These are phyloP conservation scores for Nakaseomyces sp. DNA, from an alignment of 1,139 yeast species.

Conservation along the genomic window DNA sequence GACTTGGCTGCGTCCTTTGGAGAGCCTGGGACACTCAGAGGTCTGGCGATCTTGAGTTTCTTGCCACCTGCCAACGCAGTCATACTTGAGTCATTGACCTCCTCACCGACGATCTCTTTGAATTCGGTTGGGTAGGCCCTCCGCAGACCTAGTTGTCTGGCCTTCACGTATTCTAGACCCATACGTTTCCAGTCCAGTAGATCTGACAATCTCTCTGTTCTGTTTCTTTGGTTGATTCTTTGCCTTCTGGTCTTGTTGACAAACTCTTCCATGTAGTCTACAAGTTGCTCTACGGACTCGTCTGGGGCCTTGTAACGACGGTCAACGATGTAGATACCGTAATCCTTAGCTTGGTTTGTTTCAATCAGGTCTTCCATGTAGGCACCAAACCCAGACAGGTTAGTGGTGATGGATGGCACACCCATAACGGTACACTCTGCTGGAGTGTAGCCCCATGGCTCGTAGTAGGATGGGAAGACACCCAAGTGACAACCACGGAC, in stretches of 20 bases:
- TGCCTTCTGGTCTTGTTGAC: slow-evolving; percentile 85
- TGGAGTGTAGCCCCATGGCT: slow-evolving; percentile 98
- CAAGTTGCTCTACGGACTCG: slow-evolving; percentile 82
- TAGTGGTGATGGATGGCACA: slow-evolving; percentile 91
- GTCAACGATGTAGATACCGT: slow-evolving; percentile 93
- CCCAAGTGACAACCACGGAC: slow-evolving; percentile 97
- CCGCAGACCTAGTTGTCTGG: slow-evolving; percentile 80
- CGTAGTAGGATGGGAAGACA: slow-evolving; percentile 94
- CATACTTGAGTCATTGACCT: slow-evolving; percentile 22
- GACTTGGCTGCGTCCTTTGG: slow-evolving; percentile 49
- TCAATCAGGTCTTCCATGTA: slow-evolving; percentile 97
- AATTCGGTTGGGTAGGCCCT: slow-evolving; percentile 88
- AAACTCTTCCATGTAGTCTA: slow-evolving; percentile 82
- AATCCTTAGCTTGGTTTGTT: slow-evolving; percentile 65
- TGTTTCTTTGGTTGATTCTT: slow-evolving; percentile 91
- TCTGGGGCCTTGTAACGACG: slow-evolving; percentile 88
- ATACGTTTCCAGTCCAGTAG: slow-evolving; percentile 92
- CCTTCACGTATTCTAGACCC: slow-evolving; percentile 93
- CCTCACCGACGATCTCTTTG: slow-evolving; percentile 38
- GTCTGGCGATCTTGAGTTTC: slow-evolving; percentile 70
- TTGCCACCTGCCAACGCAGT: slow-evolving; percentile 24
- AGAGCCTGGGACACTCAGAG: slow-evolving; percentile 90
- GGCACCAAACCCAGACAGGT: slow-evolving; percentile 92
- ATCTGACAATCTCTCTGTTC: slow-evolving; percentile 88
- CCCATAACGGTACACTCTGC: slow-evolving; percentile 99